A percentile compares a stretch with the other conserved stretches of the same genome.
These are phyloP conservation scores for Ilex paraguariensis DNA, from an alignment of 305 asterid species.

Conservation along the genomic window DNA sequence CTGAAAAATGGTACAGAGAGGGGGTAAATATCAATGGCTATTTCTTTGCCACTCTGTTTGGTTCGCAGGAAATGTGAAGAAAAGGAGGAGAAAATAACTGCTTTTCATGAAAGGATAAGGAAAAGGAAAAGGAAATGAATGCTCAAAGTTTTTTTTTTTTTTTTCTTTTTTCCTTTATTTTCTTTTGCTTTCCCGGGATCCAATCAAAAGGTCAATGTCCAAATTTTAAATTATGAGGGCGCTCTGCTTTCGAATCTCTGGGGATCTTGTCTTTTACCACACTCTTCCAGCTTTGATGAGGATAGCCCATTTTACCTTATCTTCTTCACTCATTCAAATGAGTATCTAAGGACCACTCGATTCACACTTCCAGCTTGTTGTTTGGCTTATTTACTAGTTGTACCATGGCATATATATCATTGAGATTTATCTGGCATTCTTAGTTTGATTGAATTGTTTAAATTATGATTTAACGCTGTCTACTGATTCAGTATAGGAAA, in stretches of 20 bases:
- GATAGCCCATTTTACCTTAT: conserved; percentile 29
- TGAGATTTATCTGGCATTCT: neutral
- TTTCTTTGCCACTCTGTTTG: too few relatives aligned
- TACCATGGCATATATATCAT: too few relatives aligned
- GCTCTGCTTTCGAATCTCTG: conserved; percentile 10
- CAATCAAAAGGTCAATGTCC: conserved; percentile 22
- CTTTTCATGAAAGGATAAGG: too few relatives aligned
- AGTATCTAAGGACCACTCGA: conserved; percentile 38
- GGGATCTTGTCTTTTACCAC: conserved; percentile 21
- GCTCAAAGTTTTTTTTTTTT: neutral
- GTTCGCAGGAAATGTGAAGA: too few relatives aligned
- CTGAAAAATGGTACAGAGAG: too few relatives aligned
- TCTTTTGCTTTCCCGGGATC: conserved; percentile 7
- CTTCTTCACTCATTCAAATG: conserved; percentile 26
- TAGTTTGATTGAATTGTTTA: too few relatives aligned
- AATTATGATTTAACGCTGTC: too few relatives aligned
- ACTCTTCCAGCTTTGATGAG: conserved; percentile 22
- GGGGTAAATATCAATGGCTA: too few relatives aligned
- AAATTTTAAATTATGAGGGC: conserved; percentile 16
- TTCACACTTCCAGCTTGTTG: conserved; percentile 15
- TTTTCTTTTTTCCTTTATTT: neutral
- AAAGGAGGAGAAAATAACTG: too few relatives aligned
- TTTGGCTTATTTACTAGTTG: neutral
- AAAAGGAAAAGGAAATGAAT: too few relatives aligned
- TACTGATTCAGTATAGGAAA: too few relatives aligned